Conservation (phyloP, 768 basidiomycete species). For the Rhizopogon sp. region DNA sequence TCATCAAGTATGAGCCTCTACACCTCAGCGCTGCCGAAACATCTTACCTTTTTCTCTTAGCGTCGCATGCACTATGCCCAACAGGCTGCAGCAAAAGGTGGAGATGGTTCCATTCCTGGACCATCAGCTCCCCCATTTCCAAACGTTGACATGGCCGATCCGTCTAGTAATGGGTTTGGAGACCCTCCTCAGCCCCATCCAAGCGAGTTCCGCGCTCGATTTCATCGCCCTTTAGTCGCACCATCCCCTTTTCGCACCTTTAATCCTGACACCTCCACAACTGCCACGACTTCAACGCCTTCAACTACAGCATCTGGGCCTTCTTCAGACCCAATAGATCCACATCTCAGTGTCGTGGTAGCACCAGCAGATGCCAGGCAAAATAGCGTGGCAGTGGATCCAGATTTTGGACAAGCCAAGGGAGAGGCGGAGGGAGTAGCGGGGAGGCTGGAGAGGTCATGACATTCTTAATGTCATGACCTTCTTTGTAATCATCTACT, state of each 20-base stretch:
- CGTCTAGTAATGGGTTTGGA: slow-evolving; percentile 19
- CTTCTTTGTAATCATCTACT: neutral
- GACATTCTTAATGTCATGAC: too few species aligned
- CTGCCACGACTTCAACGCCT: slow-evolving; percentile 27
- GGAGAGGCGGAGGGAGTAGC: slow-evolving; percentile 19
- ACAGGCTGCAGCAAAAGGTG: slow-evolving; percentile 27
- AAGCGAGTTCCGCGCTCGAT: slow-evolving; percentile 62
- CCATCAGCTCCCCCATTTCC: slow-evolving; percentile 26
- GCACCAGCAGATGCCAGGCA: slow-evolving; percentile 18
- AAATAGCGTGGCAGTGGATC: slow-evolving; percentile 18
- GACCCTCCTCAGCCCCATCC: slow-evolving; percentile 28
- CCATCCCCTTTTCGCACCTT: slow-evolving; percentile 54
- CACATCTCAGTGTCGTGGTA: slow-evolving; percentile 25
- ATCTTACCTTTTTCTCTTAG: slow-evolving; percentile 18
- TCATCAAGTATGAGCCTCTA: slow-evolving; percentile 51
- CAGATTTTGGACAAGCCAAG: slow-evolving; percentile 17
- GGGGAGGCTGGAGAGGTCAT: slow-evolving; percentile 15
- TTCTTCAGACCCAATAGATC: slow-evolving; percentile 27
- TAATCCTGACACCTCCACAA: slow-evolving; percentile 22
- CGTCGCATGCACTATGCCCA: slow-evolving; percentile 44
- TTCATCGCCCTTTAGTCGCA: slow-evolving; percentile 54
- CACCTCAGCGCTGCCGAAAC: slow-evolving; percentile 3
- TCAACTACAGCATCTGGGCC: slow-evolving; percentile 30
- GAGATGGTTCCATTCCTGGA: slow-evolving; percentile 23
- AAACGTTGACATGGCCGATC: slow-evolving; percentile 26